These are phyloP conservation scores for Pholiota conissans DNA, from an alignment of 768 basidiomycete genomes.

Conservation along the genomic window DNA sequence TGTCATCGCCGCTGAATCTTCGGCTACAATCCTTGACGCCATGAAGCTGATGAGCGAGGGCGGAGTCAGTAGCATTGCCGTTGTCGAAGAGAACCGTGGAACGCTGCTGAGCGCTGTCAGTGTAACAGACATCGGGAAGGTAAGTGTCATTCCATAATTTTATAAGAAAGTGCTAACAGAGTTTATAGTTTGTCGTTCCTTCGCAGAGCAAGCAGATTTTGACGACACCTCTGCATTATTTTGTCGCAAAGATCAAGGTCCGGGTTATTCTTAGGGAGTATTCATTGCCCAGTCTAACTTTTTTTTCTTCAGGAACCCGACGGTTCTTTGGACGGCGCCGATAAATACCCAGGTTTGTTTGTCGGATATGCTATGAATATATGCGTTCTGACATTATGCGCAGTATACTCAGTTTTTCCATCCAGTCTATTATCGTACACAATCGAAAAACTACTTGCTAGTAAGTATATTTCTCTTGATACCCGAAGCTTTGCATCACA, in stretches of 20 bases:
- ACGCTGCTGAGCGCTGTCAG: constrained; percentile 73
- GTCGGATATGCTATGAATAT: neutral
- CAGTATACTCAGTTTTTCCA: constrained; percentile 76
- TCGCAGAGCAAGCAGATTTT: constrained; percentile 80
- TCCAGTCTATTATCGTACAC: constrained; percentile 66
- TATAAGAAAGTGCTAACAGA: no score
- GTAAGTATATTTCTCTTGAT: constrained; percentile 47
- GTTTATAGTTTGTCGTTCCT: constrained; percentile 74
- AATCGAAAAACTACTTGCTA: constrained; percentile 80
- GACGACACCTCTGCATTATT: constrained; percentile 64
- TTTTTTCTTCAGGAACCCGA: constrained; percentile 57
- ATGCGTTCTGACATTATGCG: neutral
- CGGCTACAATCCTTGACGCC: constrained; percentile 68
- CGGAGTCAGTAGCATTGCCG: constrained; percentile 82
- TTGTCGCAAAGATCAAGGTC: constrained; percentile 75
- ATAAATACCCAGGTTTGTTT: constrained; percentile 70
- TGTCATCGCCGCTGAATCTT: constrained; percentile 63
- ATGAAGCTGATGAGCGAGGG: constrained; percentile 87
- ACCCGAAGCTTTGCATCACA: neutral
- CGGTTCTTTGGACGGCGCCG: constrained; percentile 77
- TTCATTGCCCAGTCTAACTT: neutral
- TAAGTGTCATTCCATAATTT: constrained; percentile 22
- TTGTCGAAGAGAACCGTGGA: constrained; percentile 65
- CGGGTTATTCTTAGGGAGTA: neutral
- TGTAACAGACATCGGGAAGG: constrained; percentile 82